Percentiles rank a stretch among this genome's conserved stretches.
Conservation (phyloP, 2,329 filamentous ascomycete species). For the Fusarium algeriense region DNA sequence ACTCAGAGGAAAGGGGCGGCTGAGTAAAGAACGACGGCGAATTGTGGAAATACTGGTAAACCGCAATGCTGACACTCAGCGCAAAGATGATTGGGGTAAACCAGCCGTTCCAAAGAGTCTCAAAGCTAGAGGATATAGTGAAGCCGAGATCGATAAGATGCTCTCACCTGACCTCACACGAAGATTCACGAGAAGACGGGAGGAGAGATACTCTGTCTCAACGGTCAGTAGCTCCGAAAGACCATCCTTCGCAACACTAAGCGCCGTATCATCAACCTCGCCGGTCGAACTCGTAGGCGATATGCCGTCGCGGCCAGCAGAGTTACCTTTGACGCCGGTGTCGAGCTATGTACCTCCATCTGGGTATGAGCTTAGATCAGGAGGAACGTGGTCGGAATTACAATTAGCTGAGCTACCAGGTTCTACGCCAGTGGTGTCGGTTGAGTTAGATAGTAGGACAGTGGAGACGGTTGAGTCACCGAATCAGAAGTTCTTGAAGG, state of each 20-base stretch:
- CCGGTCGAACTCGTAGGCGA: neutral
- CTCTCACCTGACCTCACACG: slow-evolving; percentile 4
- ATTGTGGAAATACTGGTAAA: slow-evolving; percentile 14
- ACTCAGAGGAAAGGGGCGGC: neutral
- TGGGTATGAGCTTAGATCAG: neutral
- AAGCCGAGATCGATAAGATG: slow-evolving; percentile 12
- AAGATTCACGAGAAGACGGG: neutral
- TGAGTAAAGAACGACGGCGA: neutral
- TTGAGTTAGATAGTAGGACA: neutral
- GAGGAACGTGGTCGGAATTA: neutral
- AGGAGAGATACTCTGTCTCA: neutral
- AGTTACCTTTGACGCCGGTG: slow-evolving; percentile 1
- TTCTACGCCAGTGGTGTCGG: neutral
- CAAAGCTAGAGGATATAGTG: slow-evolving; percentile 11
- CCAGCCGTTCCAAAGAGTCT: slow-evolving; percentile 6
- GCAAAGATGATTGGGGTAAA: slow-evolving; percentile 2
- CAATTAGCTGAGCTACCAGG: slow-evolving; percentile 6
- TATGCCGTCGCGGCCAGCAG: neutral
- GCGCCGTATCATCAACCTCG: neutral
- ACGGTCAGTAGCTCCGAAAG: neutral
- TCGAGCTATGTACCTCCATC: neutral
- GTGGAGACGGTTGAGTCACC: neutral
- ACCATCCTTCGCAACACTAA: neutral
- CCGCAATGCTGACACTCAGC: neutral
- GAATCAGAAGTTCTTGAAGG: slow-evolving; percentile 1